phyloP scores from a whole-genome alignment of 805 yeast genomes.

The Cyberlindnera japonica region DNA sequence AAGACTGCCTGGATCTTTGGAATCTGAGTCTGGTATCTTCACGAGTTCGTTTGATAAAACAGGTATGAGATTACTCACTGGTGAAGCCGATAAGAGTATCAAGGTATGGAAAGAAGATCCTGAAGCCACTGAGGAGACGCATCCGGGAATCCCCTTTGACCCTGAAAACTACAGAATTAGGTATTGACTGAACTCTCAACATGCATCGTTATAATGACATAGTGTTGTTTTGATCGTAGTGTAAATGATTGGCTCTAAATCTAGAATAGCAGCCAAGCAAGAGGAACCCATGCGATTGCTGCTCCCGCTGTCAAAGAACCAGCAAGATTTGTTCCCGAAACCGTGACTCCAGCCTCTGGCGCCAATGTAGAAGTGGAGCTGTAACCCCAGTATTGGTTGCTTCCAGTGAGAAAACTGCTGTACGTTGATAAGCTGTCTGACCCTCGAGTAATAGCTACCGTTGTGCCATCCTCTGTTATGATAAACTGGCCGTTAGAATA shows the following conservation, averaged over 20 bases:
- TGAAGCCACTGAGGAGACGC: slow-evolving; percentile 29
- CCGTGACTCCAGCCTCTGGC: slow-evolving; percentile 13
- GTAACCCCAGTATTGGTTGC: slow-evolving; percentile 13
- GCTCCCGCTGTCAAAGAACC: slow-evolving; percentile 1
- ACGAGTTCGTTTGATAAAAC: slow-evolving; percentile 73
- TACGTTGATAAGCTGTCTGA: slow-evolving; percentile 6
- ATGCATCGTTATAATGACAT: background rate
- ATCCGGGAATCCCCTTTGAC: slow-evolving; percentile 24
- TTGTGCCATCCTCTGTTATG: slow-evolving; percentile 8
- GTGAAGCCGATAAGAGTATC: slow-evolving; percentile 86
- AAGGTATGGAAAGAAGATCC: slow-evolving; percentile 62
- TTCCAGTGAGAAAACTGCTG: slow-evolving; percentile 4
- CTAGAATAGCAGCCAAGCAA: slow-evolving; percentile 1
- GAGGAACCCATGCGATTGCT: background rate
- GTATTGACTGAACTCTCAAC: slow-evolving; percentile 13
- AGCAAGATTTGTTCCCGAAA: slow-evolving; percentile 5
- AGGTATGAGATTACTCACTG: slow-evolving; percentile 77
- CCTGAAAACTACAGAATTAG: slow-evolving; percentile 21
- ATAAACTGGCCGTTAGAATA: slow-evolving; percentile 9
- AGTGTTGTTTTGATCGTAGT: background rate
- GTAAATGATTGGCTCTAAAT: background rate
- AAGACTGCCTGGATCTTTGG: slow-evolving; percentile 67
- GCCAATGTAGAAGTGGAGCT: slow-evolving; percentile 9
- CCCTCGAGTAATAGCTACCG: slow-evolving; percentile 3
- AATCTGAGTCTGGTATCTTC: slow-evolving; percentile 63